Conservation (phyloP, 2,329 filamentous ascomycete species). For the Geosmithia morbida region DNA sequence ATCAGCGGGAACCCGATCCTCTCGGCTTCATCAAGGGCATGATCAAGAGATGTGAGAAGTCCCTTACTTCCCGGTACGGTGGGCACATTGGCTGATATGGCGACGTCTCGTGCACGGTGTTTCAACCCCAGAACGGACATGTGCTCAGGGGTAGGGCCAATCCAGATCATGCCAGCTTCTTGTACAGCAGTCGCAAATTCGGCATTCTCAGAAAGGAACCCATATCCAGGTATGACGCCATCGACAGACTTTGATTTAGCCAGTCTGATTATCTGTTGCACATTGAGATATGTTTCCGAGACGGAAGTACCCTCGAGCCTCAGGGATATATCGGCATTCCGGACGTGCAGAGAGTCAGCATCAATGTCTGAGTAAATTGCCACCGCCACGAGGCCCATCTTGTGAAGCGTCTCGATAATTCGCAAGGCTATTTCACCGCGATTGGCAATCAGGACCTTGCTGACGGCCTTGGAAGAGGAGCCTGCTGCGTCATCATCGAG, state of each 20-base stretch:
- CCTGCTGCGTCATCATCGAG: not conserved
- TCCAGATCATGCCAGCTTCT: slow-evolving; percentile 40
- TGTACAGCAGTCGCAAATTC: slow-evolving; percentile 40
- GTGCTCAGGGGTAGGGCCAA: slow-evolving; percentile 38
- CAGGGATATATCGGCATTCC: slow-evolving; percentile 51
- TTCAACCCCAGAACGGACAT: slow-evolving; percentile 23
- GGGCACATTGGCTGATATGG: slow-evolving; percentile 13
- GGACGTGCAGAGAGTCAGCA: slow-evolving; percentile 50
- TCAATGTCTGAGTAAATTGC: slow-evolving; percentile 56
- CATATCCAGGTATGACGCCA: slow-evolving; percentile 53
- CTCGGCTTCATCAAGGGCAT: slow-evolving; percentile 12
- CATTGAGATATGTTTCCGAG: slow-evolving; percentile 47
- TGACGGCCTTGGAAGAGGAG: not conserved
- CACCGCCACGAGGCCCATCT: slow-evolving; percentile 53
- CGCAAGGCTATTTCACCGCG: slow-evolving; percentile 62
- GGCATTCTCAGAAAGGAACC: slow-evolving; percentile 50
- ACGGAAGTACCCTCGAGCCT: slow-evolving; percentile 38
- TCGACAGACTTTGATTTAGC: slow-evolving; percentile 32
- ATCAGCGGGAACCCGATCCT: slow-evolving; percentile 24
- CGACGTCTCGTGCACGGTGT: slow-evolving; percentile 19
- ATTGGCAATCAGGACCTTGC: slow-evolving; percentile 49
- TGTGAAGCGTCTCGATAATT: slow-evolving; percentile 51
- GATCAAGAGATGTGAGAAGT: slow-evolving; percentile 11
- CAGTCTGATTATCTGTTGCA: slow-evolving; percentile 41
- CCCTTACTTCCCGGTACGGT: slow-evolving; percentile 17